These are phyloP conservation scores for Cytidiella melzeri DNA, from an alignment of 768 basidiomycete species.

Conservation along the genomic window DNA sequence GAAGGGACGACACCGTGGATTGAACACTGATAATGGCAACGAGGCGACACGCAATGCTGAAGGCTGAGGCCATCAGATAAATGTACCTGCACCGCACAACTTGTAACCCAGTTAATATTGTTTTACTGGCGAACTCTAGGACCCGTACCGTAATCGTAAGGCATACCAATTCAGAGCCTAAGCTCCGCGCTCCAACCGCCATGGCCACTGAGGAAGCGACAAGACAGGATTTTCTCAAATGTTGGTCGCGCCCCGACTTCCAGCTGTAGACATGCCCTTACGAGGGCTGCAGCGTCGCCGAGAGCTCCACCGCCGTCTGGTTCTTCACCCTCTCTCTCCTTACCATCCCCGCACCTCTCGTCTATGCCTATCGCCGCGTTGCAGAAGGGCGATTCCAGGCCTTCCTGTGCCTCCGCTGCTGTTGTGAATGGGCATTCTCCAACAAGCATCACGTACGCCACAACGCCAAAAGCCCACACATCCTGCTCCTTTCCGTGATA, in stretches of 20 bases:
- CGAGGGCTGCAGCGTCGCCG: constrained; percentile 80
- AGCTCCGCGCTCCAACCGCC: constrained; percentile 57
- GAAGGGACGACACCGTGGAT: constrained; percentile 3
- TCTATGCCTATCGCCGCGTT: constrained; percentile 72
- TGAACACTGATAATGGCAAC: constrained; percentile 6
- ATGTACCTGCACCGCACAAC: too few relatives aligned
- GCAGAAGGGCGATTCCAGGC: constrained; percentile 69
- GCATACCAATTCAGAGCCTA: too few relatives aligned
- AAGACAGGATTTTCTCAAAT: constrained; percentile 76
- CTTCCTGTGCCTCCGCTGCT: constrained; percentile 85
- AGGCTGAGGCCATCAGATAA: constrained; percentile 10
- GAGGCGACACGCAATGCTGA: constrained; percentile 6
- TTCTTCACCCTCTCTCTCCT: constrained; percentile 70
- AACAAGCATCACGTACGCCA: constrained; percentile 89
- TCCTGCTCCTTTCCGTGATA: constrained; percentile 97
- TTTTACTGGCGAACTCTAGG: too few relatives aligned
- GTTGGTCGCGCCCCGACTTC: constrained; percentile 73
- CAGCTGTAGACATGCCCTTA: constrained; percentile 79
- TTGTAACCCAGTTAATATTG: too few relatives aligned
- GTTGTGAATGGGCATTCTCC: constrained; percentile 92
- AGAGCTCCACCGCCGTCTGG: constrained; percentile 78
- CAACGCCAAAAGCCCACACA: constrained; percentile 97
- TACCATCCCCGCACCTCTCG: constrained; percentile 72
- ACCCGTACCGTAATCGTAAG: too few relatives aligned
- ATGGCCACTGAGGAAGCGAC: constrained; percentile 72